These are phyloP conservation scores for Fusarium sp. DNA, from an alignment of 2,329 filamentous ascomycete genomes.

Conservation along the genomic window DNA sequence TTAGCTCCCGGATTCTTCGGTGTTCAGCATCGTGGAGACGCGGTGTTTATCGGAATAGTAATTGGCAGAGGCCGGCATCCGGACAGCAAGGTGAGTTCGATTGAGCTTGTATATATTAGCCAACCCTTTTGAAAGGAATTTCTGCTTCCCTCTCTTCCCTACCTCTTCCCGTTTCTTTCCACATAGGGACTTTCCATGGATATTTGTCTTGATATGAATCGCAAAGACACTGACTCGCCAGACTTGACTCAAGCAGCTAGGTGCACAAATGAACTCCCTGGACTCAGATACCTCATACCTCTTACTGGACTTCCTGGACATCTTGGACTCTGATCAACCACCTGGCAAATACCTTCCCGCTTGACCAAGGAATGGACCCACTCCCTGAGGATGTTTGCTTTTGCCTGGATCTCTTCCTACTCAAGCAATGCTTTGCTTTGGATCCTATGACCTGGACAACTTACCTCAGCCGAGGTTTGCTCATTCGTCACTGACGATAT, in stretches of 20 bases:
- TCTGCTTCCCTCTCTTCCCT: slow-evolving; percentile 26
- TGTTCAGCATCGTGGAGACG: slow-evolving; percentile 38
- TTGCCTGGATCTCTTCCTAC: slow-evolving; percentile 11
- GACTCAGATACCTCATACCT: slow-evolving; percentile 7
- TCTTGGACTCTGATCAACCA: slow-evolving; percentile 16
- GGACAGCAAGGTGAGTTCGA: slow-evolving; percentile 65
- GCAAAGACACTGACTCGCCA: slow-evolving; percentile 42
- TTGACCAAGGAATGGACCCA: slow-evolving; percentile 29
- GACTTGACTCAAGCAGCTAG: slow-evolving; percentile 43
- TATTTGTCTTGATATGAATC: slow-evolving; percentile 32
- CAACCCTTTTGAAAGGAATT: slow-evolving; percentile 54
- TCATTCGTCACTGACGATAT: slow-evolving; percentile 31
- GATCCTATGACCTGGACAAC: slow-evolving; percentile 15
- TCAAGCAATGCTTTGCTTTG: slow-evolving; percentile 18
- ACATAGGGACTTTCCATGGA: slow-evolving; percentile 39
- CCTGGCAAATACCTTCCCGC: slow-evolving; percentile 22
- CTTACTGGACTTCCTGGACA: slow-evolving; percentile 17
- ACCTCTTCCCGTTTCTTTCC: slow-evolving; percentile 17
- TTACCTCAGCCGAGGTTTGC: slow-evolving; percentile 33
- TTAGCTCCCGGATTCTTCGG: slow-evolving; percentile 42
- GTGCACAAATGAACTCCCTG: slow-evolving; percentile 16
- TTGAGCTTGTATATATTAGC: slow-evolving; percentile 63
- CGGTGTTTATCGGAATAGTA: slow-evolving; percentile 43
- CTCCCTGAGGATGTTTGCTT: slow-evolving; percentile 19
- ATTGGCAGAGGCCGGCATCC: slow-evolving; percentile 51